A percentile compares a stretch with the other conserved stretches of the same genome.
Evolutionary conservation across 1,284 basidiomycete species (phyloP).

Genomic region (Ustilago hordei): DNA sequence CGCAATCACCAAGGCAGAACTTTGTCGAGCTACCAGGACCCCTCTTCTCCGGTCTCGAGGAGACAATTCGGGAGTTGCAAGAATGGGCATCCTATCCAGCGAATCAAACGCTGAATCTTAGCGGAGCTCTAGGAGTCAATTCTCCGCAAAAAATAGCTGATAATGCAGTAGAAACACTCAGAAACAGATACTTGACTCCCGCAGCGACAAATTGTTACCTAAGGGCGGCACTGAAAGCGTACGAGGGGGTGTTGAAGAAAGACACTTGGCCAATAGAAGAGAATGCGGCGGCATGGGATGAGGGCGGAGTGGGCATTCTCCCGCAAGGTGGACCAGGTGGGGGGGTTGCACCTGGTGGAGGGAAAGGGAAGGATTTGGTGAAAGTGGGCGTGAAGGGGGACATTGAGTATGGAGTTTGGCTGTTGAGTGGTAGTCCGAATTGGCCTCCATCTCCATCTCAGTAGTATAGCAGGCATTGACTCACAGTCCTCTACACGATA

Average conservation of each 20-base stretch:
- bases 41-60: constrained; percentile 42
- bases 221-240: constrained; percentile 44
- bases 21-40: constrained; percentile 44
- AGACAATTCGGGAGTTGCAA: constrained; percentile 26
- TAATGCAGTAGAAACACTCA: constrained; percentile 41
- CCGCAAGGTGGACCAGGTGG: constrained; percentile 37
- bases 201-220: constrained; percentile 56
- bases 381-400: constrained; percentile 47
- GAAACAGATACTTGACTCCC: constrained; percentile 52
- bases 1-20: constrained; percentile 36
- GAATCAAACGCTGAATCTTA: not conserved
- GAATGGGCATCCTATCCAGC: constrained; percentile 2
- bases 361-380: constrained; percentile 44
- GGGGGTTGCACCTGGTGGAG: constrained; percentile 39
- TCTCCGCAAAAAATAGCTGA: constrained; percentile 44
- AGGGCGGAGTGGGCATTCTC: constrained; percentile 22
- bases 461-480: no score
- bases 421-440: constrained; percentile 35
- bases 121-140: constrained; percentile 17
- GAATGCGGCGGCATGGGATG: constrained; percentile 30
- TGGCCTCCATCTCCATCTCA: constrained; percentile 30
- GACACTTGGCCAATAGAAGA: constrained; percentile 41
- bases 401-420: constrained; percentile 58
- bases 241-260: constrained; percentile 26
- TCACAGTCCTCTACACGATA: not conserved